Conservation (phyloP, 2,329 filamentous ascomycete genomes). For the Dryadomyces sulphureus region DNA sequence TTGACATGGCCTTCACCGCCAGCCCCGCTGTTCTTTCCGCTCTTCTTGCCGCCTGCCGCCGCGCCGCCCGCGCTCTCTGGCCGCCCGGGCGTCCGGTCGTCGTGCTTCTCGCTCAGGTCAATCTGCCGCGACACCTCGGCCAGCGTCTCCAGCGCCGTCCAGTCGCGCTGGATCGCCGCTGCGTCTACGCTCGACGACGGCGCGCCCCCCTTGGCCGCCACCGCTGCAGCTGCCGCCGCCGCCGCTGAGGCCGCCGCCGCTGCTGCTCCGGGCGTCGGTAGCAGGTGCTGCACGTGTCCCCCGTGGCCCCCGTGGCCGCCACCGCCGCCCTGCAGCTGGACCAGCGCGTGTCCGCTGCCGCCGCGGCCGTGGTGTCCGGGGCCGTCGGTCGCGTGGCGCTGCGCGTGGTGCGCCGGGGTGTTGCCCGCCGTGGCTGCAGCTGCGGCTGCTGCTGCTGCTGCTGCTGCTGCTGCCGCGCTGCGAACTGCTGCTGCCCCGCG, state of each 20-base stretch:
- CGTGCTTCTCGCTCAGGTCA: slow-evolving; percentile 47
- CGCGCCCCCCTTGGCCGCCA: slow-evolving; percentile 8
- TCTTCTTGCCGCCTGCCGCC: slow-evolving; percentile 15
- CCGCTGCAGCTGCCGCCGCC: slow-evolving; percentile 9
- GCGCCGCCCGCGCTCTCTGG: slow-evolving; percentile 19
- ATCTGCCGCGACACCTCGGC: slow-evolving; percentile 79
- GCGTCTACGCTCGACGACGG: slow-evolving; percentile 17
- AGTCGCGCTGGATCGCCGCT: slow-evolving; percentile 33
- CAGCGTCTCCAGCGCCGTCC: slow-evolving; percentile 72
- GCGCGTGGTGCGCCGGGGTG: not conserved
- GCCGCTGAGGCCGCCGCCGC: slow-evolving; percentile 10
- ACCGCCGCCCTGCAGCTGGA: slow-evolving; percentile 1
- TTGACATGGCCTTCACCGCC: not conserved
- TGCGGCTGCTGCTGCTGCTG: not conserved
- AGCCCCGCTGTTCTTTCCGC: slow-evolving; percentile 15
- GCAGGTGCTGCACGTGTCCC: slow-evolving; percentile 8
- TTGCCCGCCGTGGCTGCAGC: slow-evolving; percentile 19
- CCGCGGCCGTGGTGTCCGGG: not conserved
- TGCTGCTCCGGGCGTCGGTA: slow-evolving; percentile 4
- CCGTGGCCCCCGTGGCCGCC: not conserved
- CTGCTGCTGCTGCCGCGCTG: too few species aligned
- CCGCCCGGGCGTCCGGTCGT: slow-evolving; percentile 31
- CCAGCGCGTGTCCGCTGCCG: not conserved
- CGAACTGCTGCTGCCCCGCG: not conserved
- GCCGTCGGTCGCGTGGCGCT: not conserved